Conservation (phyloP, 176 grass and related monocot species). For the Alopecurus myosuroides region DNA sequence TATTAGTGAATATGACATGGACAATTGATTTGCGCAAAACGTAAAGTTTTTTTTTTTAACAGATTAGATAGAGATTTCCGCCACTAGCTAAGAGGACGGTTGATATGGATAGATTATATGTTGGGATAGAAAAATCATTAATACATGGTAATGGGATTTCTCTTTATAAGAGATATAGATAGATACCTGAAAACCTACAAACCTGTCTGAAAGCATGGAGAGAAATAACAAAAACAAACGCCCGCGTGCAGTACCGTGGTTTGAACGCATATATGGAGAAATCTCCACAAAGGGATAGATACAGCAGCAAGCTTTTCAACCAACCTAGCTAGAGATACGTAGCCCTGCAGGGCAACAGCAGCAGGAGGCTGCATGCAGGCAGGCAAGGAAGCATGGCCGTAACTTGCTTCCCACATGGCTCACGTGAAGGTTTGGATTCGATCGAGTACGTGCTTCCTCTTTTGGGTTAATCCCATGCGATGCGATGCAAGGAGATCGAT, state of each 20-base stretch:
- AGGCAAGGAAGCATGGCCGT: conserved; percentile 29
- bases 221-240: background rate
- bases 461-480: background rate
- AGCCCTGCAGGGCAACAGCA: background rate
- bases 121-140: no score
- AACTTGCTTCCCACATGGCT: conserved; percentile 19
- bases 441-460: background rate
- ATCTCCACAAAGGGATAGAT: background rate
- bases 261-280: background rate
- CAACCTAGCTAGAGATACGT: background rate
- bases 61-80: no score
- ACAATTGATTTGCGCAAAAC: no score
- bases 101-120: no score
- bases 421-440: conserved; percentile 22
- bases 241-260: background rate
- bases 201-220: background rate
- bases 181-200: background rate
- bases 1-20: no score
- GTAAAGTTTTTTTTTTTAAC: no score
- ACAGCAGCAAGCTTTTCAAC: conserved; percentile 6
- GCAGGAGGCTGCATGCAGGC: background rate
- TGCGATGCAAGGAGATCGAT: background rate
- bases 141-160: no score
- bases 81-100: no score
- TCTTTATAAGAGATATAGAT: no score